Conservation (phyloP, 108 stramenopile genomes). For the Ochromonas danica region DNA sequence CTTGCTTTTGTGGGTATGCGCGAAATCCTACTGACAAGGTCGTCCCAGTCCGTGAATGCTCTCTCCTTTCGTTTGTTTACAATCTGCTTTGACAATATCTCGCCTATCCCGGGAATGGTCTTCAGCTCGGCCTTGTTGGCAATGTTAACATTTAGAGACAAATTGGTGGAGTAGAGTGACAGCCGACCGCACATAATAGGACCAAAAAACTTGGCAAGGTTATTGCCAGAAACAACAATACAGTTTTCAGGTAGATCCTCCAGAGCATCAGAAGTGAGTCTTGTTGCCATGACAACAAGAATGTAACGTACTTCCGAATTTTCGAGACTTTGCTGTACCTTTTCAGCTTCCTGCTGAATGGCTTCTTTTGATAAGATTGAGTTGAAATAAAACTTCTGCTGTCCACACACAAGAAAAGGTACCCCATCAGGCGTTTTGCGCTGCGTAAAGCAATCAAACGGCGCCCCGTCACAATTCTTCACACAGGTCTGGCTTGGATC, state of each 20-base stretch:
- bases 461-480: slow-evolving; percentile 11
- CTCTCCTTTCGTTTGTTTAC: slow-evolving; percentile 1
- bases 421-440: neutral
- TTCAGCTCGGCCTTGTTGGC: neutral
- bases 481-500: neutral
- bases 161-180: too few relatives aligned
- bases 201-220: too few relatives aligned
- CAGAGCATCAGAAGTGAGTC: too few relatives aligned
- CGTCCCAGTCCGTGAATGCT: too few relatives aligned
- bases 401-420: neutral
- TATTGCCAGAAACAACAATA: too few relatives aligned
- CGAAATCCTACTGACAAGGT: too few relatives aligned
- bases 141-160: neutral
- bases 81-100: neutral
- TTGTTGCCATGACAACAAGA: too few relatives aligned
- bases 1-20: too few relatives aligned
- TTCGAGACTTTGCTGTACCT: too few relatives aligned
- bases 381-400: neutral
- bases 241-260: too few relatives aligned
- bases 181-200: too few relatives aligned
- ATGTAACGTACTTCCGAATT: too few relatives aligned
- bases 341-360: neutral
- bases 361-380: neutral
- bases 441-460: neutral
- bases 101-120: slow-evolving; percentile 8